These are phyloP conservation scores for Nasturtium officinale DNA, from an alignment of 345 rosid genomes.

Conservation along the genomic window DNA sequence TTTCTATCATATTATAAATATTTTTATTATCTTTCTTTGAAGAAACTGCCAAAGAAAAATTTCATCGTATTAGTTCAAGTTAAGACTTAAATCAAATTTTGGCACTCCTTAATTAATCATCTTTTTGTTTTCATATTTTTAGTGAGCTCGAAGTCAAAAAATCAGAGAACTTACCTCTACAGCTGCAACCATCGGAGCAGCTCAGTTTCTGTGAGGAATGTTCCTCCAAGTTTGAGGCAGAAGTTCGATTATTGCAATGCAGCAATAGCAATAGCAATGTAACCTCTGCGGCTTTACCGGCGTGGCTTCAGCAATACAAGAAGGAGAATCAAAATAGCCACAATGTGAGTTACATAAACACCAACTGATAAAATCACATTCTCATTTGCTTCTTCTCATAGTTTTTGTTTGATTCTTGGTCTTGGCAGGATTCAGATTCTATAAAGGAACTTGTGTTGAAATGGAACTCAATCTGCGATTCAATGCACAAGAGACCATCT, in stretches of 20 bases:
- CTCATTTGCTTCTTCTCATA: not conserved
- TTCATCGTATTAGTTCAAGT: not conserved
- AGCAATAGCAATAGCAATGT: constrained; percentile 45
- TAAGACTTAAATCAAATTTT: constrained; percentile 1
- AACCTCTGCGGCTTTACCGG: constrained; percentile 58
- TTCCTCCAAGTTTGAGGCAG: constrained; percentile 52
- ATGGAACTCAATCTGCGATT: constrained; percentile 63
- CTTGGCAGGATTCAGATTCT: constrained; percentile 53
- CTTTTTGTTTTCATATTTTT: constrained; percentile 3
- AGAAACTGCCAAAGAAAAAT: constrained; percentile 7
- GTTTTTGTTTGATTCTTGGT: constrained; percentile 27
- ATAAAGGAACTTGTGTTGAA: constrained; percentile 61
- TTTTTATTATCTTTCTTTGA: constrained; percentile 4
- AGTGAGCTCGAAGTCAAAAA: constrained; percentile 46
- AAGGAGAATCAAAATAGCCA: constrained; percentile 53
- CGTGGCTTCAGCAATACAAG: constrained; percentile 82
- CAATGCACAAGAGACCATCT: constrained; percentile 55
- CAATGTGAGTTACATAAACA: constrained; percentile 32
- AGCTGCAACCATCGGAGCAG: constrained; percentile 42
- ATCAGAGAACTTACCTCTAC: constrained; percentile 47
- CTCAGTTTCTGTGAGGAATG: constrained; percentile 58
- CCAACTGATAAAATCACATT: not conserved
- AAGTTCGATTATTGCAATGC: constrained; percentile 46
- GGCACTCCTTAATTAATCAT: not conserved
- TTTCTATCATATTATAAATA: not conserved